Evolutionary conservation across 2,329 filamentous ascomycete species (phyloP), one percentile per base, ranked within the genome.

Genomic region (Sclerotinia subarctica): DNA sequence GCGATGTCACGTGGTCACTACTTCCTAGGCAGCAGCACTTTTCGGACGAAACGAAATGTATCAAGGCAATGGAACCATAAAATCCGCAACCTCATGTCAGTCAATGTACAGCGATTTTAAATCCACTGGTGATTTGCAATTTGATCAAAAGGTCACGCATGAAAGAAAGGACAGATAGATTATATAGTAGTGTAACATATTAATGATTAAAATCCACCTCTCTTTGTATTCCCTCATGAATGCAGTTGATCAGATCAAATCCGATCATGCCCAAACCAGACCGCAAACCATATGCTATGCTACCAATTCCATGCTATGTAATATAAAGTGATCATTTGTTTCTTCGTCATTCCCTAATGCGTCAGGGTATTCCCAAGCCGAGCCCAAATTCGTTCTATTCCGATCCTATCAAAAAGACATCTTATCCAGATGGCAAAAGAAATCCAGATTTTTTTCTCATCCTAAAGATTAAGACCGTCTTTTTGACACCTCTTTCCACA

Each of bases 161-260:
- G n/a, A 21, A 38, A 26, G 6, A 21, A 38, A n/a, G 42, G 24
- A 60, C 26, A 21, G n/a, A 13, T 8, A 38, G 13, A 51, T 17
- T 51, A 35, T 35, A 35, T 35, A 26, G 59, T 13, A 42, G 59
- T 63, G 59, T 46, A 63, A 51, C 54, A 29, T 66, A 66, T 60
- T 66, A 66, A 60, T 51, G 44, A 66, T 66, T 60, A 60, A 29
- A 66, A 66, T 51, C 64, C 64, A 35, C 32, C 54, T 66, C n/a
- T 66, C 53, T 42, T n/a, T 66, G 42, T 49, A 66, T 60, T 47
- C 19, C 24, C 42, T 29, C 7, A 13, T 42, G 42, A 60, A 59
- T 19, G 38, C 44, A 17, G 51, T 44, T 21, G 63, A 59, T 60
- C 53, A 46, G 56, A 49, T 29, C 44, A n/a, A 32, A 38, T 19